A percentile compares a stretch with the other conserved stretches of the same genome.
These are phyloP conservation scores for Sarcodon sp. DNA, from an alignment of 768 basidiomycete species.

Conservation along the genomic window DNA sequence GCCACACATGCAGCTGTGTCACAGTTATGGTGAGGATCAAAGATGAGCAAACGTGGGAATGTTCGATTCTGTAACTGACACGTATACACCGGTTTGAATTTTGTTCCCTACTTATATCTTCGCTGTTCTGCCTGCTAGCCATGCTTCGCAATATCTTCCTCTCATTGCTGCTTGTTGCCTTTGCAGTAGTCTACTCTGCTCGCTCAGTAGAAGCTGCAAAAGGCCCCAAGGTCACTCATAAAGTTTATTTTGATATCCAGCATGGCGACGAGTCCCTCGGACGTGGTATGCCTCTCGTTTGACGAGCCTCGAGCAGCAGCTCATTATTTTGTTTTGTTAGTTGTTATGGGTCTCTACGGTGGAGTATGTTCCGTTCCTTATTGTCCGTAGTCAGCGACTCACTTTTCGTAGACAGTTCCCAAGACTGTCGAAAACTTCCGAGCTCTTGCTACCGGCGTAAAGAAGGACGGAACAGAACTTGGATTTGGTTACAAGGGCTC, in stretches of 20 bases:
- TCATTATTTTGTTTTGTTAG: conserved; percentile 22
- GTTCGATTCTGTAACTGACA: too few relatives aligned
- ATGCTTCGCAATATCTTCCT: not conserved
- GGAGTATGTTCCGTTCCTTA: conserved; percentile 33
- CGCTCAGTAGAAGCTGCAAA: conserved; percentile 71
- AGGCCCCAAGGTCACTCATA: conserved; percentile 83
- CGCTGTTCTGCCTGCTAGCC: not conserved
- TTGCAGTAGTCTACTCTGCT: conserved; percentile 60
- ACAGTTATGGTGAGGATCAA: too few relatives aligned
- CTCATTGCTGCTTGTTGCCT: conserved; percentile 39
- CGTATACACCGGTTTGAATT: too few relatives aligned
- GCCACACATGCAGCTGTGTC: too few relatives aligned
- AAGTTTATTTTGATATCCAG: conserved; percentile 89
- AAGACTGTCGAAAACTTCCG: conserved; percentile 98
- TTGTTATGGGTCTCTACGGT: conserved; percentile 84
- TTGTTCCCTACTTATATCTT: too few relatives aligned
- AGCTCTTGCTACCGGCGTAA: conserved; percentile 74
- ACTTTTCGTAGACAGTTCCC: conserved; percentile 63
- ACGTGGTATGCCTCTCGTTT: conserved; percentile 36
- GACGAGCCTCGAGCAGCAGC: not conserved
- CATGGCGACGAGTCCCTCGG: conserved; percentile 85
- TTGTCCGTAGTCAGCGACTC: not conserved
- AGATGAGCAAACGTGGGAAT: too few relatives aligned
- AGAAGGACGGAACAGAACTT: conserved; percentile 63
- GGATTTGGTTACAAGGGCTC: conserved; percentile 93